A percentile compares a stretch with the other conserved stretches of the same genome.
Conservation (phyloP, 2,329 filamentous ascomycete genomes). For the Pyrenochaeta sp. region DNA sequence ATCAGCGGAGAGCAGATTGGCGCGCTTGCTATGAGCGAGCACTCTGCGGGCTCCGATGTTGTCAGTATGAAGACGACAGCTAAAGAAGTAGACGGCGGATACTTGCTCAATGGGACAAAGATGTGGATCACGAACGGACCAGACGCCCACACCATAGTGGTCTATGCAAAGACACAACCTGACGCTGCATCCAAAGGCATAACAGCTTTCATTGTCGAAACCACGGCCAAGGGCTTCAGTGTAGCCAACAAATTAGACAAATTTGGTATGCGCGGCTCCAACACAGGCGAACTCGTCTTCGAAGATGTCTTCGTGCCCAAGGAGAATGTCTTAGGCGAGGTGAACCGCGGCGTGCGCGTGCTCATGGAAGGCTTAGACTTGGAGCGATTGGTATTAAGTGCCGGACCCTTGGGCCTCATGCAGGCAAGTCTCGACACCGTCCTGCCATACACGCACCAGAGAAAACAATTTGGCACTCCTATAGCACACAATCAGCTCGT, state of each 20-base stretch:
- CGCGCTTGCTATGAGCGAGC: conserved; percentile 93
- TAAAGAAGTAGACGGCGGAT: conserved; percentile 82
- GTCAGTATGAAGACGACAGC: conserved; percentile 94
- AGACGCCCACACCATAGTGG: conserved; percentile 89
- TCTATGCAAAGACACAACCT: conserved; percentile 96
- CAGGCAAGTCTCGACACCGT: conserved; percentile 86
- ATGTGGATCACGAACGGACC: conserved; percentile 99
- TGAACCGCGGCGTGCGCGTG: conserved; percentile 86
- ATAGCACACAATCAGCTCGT: conserved; percentile 93
- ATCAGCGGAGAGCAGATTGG: conserved; percentile 84
- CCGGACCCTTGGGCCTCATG: conserved; percentile 93
- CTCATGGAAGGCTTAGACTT: conserved; percentile 97
- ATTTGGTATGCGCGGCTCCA: conserved; percentile 96
- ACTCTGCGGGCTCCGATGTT: conserved; percentile 89
- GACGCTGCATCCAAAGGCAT: conserved; percentile 86
- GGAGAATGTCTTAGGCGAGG: conserved; percentile 79
- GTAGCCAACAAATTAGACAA: conserved; percentile 94
- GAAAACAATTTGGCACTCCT: conserved; percentile 86
- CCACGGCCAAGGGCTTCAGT: conserved; percentile 75
- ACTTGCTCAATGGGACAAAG: conserved; percentile 86
- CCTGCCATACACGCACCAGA: conserved; percentile 86
- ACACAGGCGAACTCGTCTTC: conserved; percentile 93
- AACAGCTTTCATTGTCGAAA: conserved; percentile 90
- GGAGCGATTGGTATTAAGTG: conserved; percentile 88
- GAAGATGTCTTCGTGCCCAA: conserved; percentile 88